Percentiles rank a stretch among this genome's conserved stretches.
Evolutionary conservation across 441 rosid genomes (phyloP).

Genomic region (Gossypium trilobum): DNA sequence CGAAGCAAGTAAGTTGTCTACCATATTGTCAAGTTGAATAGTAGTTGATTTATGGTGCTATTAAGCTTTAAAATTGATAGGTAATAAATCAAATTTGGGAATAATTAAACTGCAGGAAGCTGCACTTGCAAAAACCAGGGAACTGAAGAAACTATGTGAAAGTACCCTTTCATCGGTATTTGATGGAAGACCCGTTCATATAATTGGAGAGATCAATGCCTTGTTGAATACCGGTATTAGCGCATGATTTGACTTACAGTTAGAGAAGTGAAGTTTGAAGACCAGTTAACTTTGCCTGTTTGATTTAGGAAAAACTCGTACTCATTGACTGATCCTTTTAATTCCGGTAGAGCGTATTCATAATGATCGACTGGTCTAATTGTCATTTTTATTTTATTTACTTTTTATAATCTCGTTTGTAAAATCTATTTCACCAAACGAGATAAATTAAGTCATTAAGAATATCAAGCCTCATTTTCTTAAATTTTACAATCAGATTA

Average conservation of each 20-base stretch:
- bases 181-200: conserved; percentile 90
- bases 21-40: neutral
- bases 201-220: conserved; percentile 89
- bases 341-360: neutral
- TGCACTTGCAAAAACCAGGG: conserved; percentile 69
- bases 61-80: too few relatives aligned
- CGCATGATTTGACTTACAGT: conserved; percentile 16
- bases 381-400: too few relatives aligned
- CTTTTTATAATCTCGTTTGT: too few relatives aligned
- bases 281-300: neutral
- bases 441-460: neutral
- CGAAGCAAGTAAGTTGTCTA: conserved; percentile 57
- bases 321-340: neutral
- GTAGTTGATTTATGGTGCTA: neutral
- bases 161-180: conserved; percentile 72
- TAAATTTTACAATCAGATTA: too few relatives aligned
- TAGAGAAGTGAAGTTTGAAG: neutral
- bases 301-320: neutral
- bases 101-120: conserved; percentile 50
- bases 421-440: neutral
- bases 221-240: conserved; percentile 53
- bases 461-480: too few relatives aligned
- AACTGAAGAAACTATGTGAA: conserved; percentile 80
- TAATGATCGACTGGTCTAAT: neutral
- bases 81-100: too few relatives aligned